Evolutionary conservation across 306 rosid species (phyloP).

Genomic region (Prunus fruticosa): DNA sequence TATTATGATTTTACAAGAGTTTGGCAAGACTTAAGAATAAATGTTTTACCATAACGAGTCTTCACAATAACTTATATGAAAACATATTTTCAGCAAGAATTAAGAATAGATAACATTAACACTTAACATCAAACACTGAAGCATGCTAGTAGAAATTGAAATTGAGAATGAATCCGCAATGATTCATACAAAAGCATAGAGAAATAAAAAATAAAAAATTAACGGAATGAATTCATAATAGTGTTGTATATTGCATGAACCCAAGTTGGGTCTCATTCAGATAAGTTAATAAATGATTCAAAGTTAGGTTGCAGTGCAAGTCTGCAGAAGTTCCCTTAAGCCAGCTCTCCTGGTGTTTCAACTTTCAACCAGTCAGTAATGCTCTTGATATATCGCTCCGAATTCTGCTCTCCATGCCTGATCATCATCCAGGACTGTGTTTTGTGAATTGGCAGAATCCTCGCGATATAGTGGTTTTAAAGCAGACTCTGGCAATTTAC

Average conservation of each 20-base stretch:
- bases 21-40: too few species aligned
- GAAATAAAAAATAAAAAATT: background rate
- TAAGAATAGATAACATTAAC: too few species aligned
- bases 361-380: conserved; percentile 38
- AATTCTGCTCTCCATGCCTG: conserved; percentile 95
- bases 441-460: conserved; percentile 44
- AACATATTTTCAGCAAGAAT: too few species aligned
- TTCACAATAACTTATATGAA: too few species aligned
- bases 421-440: conserved; percentile 58
- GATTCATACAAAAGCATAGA: background rate
- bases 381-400: conserved; percentile 95
- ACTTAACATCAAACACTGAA: background rate
- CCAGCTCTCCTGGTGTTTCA: background rate
- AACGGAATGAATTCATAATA: background rate
- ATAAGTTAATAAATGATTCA: background rate
- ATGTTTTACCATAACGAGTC: too few species aligned
- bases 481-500: conserved; percentile 86
- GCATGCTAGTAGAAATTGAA: background rate
- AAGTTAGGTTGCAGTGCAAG: background rate
- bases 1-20: too few species aligned
- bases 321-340: background rate
- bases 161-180: background rate
- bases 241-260: conserved; percentile 5
- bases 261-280: conserved; percentile 20
- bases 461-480: conserved; percentile 56